phyloP scores from a whole-genome alignment of 371 early-diverging fungal species.

The Apophysomyces variabilis region DNA sequence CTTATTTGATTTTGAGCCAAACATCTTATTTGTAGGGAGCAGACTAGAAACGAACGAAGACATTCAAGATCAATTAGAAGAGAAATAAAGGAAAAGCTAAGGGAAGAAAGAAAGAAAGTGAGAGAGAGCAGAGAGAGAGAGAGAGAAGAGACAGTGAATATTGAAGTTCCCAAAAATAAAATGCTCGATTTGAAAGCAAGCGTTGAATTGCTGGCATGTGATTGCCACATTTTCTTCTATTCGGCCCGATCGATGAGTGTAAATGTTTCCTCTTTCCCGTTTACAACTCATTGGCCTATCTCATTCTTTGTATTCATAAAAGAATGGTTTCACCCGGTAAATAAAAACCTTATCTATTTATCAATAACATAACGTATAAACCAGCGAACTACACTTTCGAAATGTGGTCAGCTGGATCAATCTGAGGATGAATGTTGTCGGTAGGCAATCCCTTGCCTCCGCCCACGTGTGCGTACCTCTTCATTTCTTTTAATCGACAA shows the following conservation, averaged over 20 bases:
- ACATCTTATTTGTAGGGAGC: not conserved
- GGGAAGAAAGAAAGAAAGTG: not conserved
- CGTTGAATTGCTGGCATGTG: slow-evolving; percentile 3
- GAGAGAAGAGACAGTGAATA: not conserved
- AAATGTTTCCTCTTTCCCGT: no score
- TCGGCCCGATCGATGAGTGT: not conserved
- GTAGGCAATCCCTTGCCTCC: no score
- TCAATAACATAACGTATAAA: not conserved
- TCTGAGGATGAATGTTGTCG: not conserved
- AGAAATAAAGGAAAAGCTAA: not conserved
- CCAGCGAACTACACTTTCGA: not conserved
- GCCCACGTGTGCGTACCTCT: not conserved
- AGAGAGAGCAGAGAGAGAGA: not conserved
- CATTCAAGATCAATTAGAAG: not conserved
- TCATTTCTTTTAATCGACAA: not conserved
- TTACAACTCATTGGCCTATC: slow-evolving; percentile 1
- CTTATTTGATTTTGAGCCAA: slow-evolving; percentile 8
- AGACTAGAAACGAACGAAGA: slow-evolving; percentile 1
- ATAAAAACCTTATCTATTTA: not conserved
- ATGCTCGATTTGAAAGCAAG: slow-evolving; percentile 9
- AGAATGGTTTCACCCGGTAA: not conserved
- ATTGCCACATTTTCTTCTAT: not conserved
- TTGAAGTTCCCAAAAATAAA: not conserved
- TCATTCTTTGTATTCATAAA: not conserved
- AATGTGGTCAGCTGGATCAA: not conserved